These are phyloP conservation scores for Condylostoma magnum DNA, from an alignment of 169 alveolate genomes.

Conservation along the genomic window DNA sequence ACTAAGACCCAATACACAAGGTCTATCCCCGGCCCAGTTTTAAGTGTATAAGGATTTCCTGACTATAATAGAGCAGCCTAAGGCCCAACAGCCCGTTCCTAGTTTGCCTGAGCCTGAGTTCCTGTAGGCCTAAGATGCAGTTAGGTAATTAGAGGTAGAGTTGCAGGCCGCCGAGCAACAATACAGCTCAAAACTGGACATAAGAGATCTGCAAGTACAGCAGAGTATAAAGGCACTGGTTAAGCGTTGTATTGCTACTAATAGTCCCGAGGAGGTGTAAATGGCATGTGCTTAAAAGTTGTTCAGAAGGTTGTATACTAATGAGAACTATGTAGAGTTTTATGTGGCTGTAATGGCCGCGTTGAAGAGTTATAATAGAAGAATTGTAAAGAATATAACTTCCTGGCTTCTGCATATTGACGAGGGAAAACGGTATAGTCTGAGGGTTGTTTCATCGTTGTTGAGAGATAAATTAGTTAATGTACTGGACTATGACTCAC, in stretches of 20 bases:
- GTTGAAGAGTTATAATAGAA: not conserved
- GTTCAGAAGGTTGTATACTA: slow-evolving; percentile 20
- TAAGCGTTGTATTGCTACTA: not conserved
- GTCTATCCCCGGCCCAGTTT: slow-evolving; percentile 69
- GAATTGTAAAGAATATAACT: slow-evolving; percentile 16
- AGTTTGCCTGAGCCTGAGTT: slow-evolving; percentile 3
- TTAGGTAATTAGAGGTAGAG: slow-evolving; percentile 6
- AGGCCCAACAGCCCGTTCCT: not conserved
- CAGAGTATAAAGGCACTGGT: slow-evolving; percentile 3
- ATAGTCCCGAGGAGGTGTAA: not conserved
- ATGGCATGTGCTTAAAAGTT: not conserved
- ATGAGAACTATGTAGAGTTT: not conserved
- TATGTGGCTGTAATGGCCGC: slow-evolving; percentile 13
- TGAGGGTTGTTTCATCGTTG: slow-evolving; percentile 9
- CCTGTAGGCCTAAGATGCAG: not conserved
- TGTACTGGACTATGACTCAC: slow-evolving; percentile 7
- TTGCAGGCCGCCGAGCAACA: slow-evolving; percentile 4
- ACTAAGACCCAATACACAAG: slow-evolving; percentile 67
- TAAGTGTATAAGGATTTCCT: slow-evolving; percentile 75
- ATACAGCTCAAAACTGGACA: not conserved
- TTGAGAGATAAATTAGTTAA: not conserved
- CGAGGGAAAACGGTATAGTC: not conserved
- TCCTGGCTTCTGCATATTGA: slow-evolving; percentile 19
- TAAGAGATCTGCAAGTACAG: slow-evolving; percentile 29
- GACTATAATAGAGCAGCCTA: slow-evolving; percentile 19